These are phyloP conservation scores for Mycena kentingensis DNA, from an alignment of 768 basidiomycete species.

Conservation along the genomic window DNA sequence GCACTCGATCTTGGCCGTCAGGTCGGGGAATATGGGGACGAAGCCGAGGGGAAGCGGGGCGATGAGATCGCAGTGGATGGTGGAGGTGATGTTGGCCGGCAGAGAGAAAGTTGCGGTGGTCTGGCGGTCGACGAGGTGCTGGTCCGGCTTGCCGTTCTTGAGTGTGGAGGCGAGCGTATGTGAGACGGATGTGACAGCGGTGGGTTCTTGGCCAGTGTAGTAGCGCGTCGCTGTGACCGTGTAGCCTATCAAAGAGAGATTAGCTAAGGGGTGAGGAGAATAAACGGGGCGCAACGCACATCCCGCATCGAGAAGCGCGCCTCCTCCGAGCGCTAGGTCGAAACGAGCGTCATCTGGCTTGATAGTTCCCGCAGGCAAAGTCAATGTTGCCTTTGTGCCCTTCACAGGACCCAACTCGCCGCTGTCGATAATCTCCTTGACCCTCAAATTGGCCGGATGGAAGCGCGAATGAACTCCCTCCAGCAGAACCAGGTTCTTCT, in stretches of 20 bases:
- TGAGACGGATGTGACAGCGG: neutral
- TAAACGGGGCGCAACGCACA: conserved; percentile 7
- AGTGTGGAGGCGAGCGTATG: neutral
- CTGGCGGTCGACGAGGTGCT: neutral
- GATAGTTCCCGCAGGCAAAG: neutral
- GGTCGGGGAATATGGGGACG: conserved; percentile 32
- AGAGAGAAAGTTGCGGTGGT: neutral
- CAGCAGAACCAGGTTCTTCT: conserved; percentile 29
- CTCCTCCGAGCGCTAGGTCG: conserved; percentile 27
- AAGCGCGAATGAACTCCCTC: conserved; percentile 32
- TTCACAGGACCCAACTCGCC: neutral
- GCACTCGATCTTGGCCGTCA: conserved; percentile 28
- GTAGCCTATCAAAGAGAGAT: neutral
- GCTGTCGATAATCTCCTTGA: neutral
- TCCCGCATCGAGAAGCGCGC: conserved; percentile 29
- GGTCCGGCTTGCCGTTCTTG: too few relatives aligned
- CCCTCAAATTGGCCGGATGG: neutral
- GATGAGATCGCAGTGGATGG: neutral
- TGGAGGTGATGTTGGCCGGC: neutral
- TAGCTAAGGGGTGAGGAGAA: neutral
- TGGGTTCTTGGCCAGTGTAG: neutral
- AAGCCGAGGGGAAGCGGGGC: conserved; percentile 26
- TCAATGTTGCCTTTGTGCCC: neutral
- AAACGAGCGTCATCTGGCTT: conserved; percentile 20
- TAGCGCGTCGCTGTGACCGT: neutral